Base-by-base conservation (phyloP, 768 basidiomycete genomes). In the Paxillus rubicundulus region DNA sequence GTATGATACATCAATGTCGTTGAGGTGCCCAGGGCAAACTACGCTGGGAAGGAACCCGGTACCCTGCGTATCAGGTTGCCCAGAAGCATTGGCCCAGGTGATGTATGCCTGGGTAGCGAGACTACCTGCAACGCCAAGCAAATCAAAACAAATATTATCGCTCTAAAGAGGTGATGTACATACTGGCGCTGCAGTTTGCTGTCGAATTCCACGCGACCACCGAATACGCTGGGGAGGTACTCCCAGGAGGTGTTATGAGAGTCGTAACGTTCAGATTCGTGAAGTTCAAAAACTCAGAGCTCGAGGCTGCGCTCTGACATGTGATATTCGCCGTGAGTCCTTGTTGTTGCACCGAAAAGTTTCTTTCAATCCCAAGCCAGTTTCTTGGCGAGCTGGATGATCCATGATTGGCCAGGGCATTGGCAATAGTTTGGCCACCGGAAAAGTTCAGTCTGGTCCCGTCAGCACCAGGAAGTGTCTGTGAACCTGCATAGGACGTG, bases 281-380 rank as follows among this genome's bases (percentile, higher is more conserved):
- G 2, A 32, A 32, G 30, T 32, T 32, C 30, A 32, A 37, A 16
- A 32, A 3, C 3, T 32, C 30, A 32, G n/a, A 7, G 13, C 12
- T 32, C 13, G 12, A n/a, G 36, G 10, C 8, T 12, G 44, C 27
- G 5, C 8, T 8, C 27, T 45, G 30, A 32, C 30, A 45, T 9
- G 16, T 18, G 28, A 14, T 13, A 28, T 14, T 7, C 21, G 27
- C 42, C 27, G 9, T 45, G 30, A 7, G n/a, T 24, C 60, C 61
- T 44, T 61, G 60, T 42, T 62, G 60, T n/a, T 14, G 16, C n/a
- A 61, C 17, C 3, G 45, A 36, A 16, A 40, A 54, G 36, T 52
- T 54, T 17, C 20, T 44, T 2, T 8, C 1, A 17, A 54, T 14
- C 18, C 53, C 53, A 16, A 16, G 14, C 36, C 36, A 37, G 12